Base-by-base conservation (phyloP, 768 basidiomycete genomes). In the Sutorius australiensis region DNA sequence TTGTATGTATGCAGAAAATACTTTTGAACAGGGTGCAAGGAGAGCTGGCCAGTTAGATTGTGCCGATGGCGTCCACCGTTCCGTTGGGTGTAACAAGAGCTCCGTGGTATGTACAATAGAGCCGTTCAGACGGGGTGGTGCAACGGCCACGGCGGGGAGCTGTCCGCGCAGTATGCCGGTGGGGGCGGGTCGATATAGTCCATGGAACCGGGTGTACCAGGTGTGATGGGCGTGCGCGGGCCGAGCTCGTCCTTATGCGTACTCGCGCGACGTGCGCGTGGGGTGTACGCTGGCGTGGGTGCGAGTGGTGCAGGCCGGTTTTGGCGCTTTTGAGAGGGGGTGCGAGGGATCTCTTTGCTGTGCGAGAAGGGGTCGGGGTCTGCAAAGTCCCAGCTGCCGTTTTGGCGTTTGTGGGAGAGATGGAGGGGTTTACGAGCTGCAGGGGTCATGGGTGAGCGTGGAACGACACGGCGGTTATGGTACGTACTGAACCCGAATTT, bases 381-480 rank as follows among this genome's bases (percentile, higher is more conserved):
- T 0, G 64, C 59, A 64, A 68, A 70, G 54, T 70, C 68, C 67
- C 67, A 68, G 57, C 62, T 61, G 24, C 42, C 31, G 34, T 64
- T 58, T 6, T 53, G 42, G 7, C 36, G 56, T 43, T 50, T 57
- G 37, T 57, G 61, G 0, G 62, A 56, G 31, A 66, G 57, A 40
- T 56, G 68, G 34, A 64, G 52, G 11, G 67, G 55, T 5, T 67
- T 69, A 6, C 63, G 67, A 34, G 46, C 66, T 67, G 16, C 17
- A 9, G 17, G 19, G 3, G 12, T 38, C 47, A 8, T 12, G 36
- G 5, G 28, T 19, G 4, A 30, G 34, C 0, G 6, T 2, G 11
- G 30, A 16, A 21, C 0, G 37, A 24, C 17, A 16, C 2, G 13
- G 8, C 31, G 1, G 21, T 3, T 1, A 5, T 13, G 7, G 7